These are phyloP conservation scores for Lathyrus oleraceus DNA, from an alignment of 306 rosid species.

Conservation along the genomic window DNA sequence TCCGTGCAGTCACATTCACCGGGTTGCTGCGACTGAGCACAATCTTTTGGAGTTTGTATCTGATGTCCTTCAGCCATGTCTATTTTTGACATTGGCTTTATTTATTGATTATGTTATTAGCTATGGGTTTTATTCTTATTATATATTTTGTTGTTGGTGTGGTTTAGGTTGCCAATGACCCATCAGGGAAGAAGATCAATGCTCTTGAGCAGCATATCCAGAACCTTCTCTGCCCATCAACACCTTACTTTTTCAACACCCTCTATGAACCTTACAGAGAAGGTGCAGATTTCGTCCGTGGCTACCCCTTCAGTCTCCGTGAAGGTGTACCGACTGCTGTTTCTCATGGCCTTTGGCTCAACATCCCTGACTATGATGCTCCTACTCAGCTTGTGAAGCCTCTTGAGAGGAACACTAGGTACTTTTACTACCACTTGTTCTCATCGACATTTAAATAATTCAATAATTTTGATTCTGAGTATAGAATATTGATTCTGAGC, in stretches of 20 bases:
- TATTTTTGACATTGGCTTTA: constrained; percentile 23
- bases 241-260: constrained; percentile 53
- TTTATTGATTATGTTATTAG: constrained; percentile 5
- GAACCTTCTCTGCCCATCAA: constrained; percentile 52
- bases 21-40: neutral
- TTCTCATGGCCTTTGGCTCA: constrained; percentile 77
- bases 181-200: constrained; percentile 42
- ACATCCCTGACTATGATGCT: constrained; percentile 81
- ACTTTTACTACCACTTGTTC: neutral
- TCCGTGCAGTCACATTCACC: too few species aligned
- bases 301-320: constrained; percentile 71
- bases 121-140: neutral
- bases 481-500: neutral
- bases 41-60: neutral
- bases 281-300: constrained; percentile 66
- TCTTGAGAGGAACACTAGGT: constrained; percentile 87
- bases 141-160: neutral
- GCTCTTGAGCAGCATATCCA: constrained; percentile 54
- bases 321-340: constrained; percentile 74
- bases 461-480: neutral
- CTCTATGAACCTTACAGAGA: constrained; percentile 68
- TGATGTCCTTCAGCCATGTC: constrained; percentile 8
- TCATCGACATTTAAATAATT: neutral
- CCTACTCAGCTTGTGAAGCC: constrained; percentile 96
- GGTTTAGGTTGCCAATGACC: constrained; percentile 50